A percentile compares a stretch with the other conserved stretches of the same genome.
phyloP scores from a whole-genome alignment of 139 green algal species.

The Desmodesmus armatus region DNA sequence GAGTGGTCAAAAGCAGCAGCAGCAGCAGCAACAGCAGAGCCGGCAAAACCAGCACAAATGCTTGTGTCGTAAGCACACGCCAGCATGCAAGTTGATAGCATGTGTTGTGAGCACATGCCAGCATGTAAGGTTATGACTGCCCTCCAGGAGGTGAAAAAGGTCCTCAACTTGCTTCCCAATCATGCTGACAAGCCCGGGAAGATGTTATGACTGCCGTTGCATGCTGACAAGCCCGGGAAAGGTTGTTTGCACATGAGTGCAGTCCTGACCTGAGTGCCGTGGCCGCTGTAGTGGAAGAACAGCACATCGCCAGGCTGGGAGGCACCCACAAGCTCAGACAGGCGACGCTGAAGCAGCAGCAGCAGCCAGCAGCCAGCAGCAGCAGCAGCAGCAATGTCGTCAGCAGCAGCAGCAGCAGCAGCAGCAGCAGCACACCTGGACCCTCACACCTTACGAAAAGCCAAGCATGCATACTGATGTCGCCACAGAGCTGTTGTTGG shows the following conservation, averaged over 20 bases:
- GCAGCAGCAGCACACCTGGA: no score
- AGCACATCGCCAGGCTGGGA: conserved; percentile 67
- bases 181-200: no score
- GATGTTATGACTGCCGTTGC: no score
- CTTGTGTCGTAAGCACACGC: not conserved
- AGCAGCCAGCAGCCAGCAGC: conserved; percentile 12
- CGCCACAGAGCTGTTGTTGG: no score
- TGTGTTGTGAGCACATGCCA: no score
- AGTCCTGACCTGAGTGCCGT: conserved; percentile 72
- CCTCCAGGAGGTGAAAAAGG: no score
- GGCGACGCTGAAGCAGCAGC: conserved; percentile 38
- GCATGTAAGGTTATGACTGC: no score
- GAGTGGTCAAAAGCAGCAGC: not conserved
- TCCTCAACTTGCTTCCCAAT: no score
- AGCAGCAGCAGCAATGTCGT: conserved; percentile 19
- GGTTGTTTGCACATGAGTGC: not conserved
- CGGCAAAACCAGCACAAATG: conserved; percentile 10
- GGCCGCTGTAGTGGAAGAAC: conserved; percentile 81
- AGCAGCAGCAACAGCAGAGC: not conserved
- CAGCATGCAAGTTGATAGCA: no score
- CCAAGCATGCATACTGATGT: no score
- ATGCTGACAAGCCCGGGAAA: not conserved
- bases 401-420: conserved; percentile 6
- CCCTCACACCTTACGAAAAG: not conserved
- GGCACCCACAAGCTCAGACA: conserved; percentile 64